Evolutionary conservation across 2,329 filamentous ascomycete genomes (phyloP), one percentile per base, ranked within the genome.

Genomic region (Aureobasidium melanogenum): DNA sequence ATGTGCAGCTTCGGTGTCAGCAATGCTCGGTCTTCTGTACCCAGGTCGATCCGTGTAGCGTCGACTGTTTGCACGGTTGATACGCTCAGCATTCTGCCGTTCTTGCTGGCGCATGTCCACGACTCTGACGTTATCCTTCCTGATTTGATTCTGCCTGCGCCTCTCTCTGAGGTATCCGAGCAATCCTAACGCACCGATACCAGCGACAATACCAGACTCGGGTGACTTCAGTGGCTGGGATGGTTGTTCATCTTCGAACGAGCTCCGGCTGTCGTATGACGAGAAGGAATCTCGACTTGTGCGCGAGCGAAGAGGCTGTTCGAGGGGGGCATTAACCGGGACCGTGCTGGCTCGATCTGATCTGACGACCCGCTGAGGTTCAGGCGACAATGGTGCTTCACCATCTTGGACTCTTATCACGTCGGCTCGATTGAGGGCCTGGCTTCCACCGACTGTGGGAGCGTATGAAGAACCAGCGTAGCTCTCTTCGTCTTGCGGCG

Each of bases 111-210:
- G 77, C 62, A 81, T 72, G 47, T 77, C 77, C 55, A 81, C 82
- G 5, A 88, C 82, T 24, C 84, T 82, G 58, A 84, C 80, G 65
- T 85, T 79, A 60, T 86, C 82, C 60, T 71, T 84, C 71, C 66
- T 83, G 75, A 70, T 87, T 79, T 69, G 81, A 75, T 70, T 79
- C 72, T 66, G 83, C 78, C 70, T 71, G 62, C 74, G 75, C 65
- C 75, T 77, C 59, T 79, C 74, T 64, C 74, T 74, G 24, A 75
- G 63, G 55, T 73, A 77, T 7, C 73, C 75, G 7, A 71, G 64
- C 1, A 74, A 67, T 24, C 75, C 75, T 28, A 74, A 66, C 3
- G 67, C 79, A 70, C 66, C 84, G 74, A 72, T 85, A 79, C 66
- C 75, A 48, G 78, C 71, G 41, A 75, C 70, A 2, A 78, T 62